Percentiles rank a stretch among this genome's conserved stretches.
phyloP scores from a whole-genome alignment of 73 alveolate species.

The Tetrahymena elliotti region DNA sequence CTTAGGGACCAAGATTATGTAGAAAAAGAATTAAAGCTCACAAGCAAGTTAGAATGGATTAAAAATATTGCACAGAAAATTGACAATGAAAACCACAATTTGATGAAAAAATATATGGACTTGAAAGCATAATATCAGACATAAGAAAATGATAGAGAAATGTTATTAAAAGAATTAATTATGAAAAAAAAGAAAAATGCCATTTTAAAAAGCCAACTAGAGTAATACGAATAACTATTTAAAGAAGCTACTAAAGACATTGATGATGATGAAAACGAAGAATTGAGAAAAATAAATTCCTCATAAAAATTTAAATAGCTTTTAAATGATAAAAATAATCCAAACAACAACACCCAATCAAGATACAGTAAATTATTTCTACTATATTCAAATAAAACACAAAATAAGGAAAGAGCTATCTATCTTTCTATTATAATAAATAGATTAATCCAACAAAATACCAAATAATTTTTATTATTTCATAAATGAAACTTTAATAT shows the following conservation, averaged over 20 bases:
- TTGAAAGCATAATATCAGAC: conserved; percentile 30
- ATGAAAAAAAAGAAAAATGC: conserved; percentile 43
- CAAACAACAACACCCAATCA: neutral
- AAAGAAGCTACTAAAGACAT: conserved; percentile 16
- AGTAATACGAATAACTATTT: conserved; percentile 21
- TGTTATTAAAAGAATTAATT: conserved; percentile 26
- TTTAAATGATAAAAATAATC: neutral
- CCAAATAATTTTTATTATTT: too few relatives aligned
- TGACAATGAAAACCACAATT: conserved; percentile 35
- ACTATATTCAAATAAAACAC: neutral
- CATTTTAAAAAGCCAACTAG: conserved; percentile 5
- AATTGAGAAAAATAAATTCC: neutral
- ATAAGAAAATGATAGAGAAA: conserved; percentile 40
- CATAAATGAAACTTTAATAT: too few relatives aligned
- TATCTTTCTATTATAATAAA: too few relatives aligned
- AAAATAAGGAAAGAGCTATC: neutral
- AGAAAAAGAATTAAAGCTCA: conserved; percentile 30
- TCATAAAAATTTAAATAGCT: neutral
- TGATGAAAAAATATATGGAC: conserved; percentile 28
- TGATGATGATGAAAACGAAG: conserved; percentile 15
- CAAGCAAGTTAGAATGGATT: conserved; percentile 37
- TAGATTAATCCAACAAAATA: too few relatives aligned
- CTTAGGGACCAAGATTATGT: conserved; percentile 14
- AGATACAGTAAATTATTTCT: neutral
- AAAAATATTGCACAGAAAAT: conserved; percentile 38